A percentile compares a stretch with the other conserved stretches of the same genome.
Conservation (phyloP, 495 filamentous ascomycete genomes). For the Haplographium delicatum region DNA sequence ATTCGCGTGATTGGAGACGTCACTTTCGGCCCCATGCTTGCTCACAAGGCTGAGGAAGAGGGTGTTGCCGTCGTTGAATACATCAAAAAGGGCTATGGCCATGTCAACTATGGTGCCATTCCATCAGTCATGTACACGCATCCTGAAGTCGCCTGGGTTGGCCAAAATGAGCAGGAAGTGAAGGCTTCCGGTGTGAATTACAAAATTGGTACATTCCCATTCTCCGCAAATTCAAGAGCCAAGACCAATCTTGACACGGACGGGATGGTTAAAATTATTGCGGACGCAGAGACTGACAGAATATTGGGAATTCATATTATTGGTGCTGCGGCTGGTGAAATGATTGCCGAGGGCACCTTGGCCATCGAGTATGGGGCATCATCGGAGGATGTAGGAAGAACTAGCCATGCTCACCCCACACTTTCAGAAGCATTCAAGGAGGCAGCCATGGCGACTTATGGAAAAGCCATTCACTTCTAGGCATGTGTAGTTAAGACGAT, state of each 20-base stretch:
- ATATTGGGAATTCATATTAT: conserved; percentile 95
- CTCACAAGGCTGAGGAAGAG: conserved; percentile 99
- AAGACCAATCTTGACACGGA: conserved; percentile 99
- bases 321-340: conserved; percentile 92
- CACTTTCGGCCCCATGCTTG: conserved; percentile 98
- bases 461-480: conserved; percentile 95
- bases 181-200: conserved; percentile 87
- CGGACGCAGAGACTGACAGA: conserved; percentile 94
- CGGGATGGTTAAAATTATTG: conserved; percentile 93
- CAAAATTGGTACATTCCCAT: conserved; percentile 89
- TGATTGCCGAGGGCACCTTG: conserved; percentile 96
- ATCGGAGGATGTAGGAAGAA: conserved; percentile 90
- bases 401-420: conserved; percentile 95
- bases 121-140: conserved; percentile 99
- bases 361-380: conserved; percentile 95
- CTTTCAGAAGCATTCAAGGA: conserved; percentile 95
- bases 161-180: conserved; percentile 93
- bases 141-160: conserved; percentile 98
- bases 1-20: conserved; percentile 95
- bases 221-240: conserved; percentile 93
- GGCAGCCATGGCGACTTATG: conserved; percentile 96
- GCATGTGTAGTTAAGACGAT: conserved; percentile 14
- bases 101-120: conserved; percentile 98
- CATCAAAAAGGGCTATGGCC: conserved; percentile 94
- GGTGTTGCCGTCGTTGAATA: conserved; percentile 90